These are phyloP conservation scores for Sugiyamaella lignohabitans DNA, from an alignment of 805 yeast species.

Conservation along the genomic window DNA sequence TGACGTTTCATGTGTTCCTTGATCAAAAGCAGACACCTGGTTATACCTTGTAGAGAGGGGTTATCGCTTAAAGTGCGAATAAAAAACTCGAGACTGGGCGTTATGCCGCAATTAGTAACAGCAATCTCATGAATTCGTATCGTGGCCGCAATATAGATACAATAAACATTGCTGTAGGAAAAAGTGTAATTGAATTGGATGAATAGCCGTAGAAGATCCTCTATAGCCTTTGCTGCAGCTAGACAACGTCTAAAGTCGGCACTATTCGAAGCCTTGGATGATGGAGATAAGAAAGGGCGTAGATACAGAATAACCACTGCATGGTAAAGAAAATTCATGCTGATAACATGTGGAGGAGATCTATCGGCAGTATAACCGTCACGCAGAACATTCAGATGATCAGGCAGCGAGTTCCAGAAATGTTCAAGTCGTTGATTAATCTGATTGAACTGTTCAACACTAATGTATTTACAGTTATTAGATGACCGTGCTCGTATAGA, in stretches of 20 bases:
- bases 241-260: conserved; percentile 5
- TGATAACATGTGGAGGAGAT: conserved; percentile 7
- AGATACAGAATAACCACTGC: background rate
- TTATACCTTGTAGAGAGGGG: conserved; percentile 6
- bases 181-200: conserved; percentile 1
- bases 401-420: conserved; percentile 4
- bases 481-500: background rate
- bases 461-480: conserved; percentile 3
- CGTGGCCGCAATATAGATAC: background rate
- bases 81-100: conserved; percentile 8
- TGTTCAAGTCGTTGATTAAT: conserved; percentile 2
- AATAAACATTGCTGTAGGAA: background rate
- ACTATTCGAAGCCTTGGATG: background rate
- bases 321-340: conserved; percentile 6
- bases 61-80: conserved; percentile 2
- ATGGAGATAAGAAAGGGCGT: background rate
- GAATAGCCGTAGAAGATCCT: conserved; percentile 5
- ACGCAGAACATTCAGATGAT: conserved; percentile 6
- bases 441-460: background rate
- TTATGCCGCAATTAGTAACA: background rate
- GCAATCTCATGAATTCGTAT: conserved; percentile 7
- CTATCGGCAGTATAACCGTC: conserved; percentile 8
- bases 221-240: conserved; percentile 8
- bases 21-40: conserved; percentile 2
- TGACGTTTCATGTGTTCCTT: conserved; percentile 4